These are phyloP conservation scores for Discostella pseudostelligera DNA, from an alignment of 108 stramenopile genomes.

Conservation along the genomic window DNA sequence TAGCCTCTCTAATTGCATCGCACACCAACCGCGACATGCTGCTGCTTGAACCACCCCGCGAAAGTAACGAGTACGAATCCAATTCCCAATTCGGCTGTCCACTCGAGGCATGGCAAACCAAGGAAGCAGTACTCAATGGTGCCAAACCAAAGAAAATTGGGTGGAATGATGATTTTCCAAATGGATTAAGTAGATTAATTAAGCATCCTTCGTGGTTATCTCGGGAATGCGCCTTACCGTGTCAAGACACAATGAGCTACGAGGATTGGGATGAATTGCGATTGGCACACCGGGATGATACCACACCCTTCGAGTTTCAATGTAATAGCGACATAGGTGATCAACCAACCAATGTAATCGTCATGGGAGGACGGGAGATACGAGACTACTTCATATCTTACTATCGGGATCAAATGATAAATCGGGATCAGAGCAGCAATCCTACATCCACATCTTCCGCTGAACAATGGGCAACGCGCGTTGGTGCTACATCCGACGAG, in stretches of 20 bases:
- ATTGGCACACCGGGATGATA: not conserved
- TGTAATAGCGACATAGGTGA: not conserved
- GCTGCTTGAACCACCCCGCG: slow-evolving; percentile 18
- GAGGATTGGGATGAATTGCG: slow-evolving; percentile 13
- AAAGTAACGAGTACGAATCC: slow-evolving; percentile 1
- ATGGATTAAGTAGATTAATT: slow-evolving; percentile 8
- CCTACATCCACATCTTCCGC: slow-evolving; percentile 2
- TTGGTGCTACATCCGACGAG: slow-evolving; percentile 29
- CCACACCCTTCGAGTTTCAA: not conserved
- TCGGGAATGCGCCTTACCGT: slow-evolving; percentile 10
- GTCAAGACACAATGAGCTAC: slow-evolving; percentile 7
- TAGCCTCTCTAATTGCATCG: slow-evolving; percentile 31
- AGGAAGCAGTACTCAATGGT: not conserved
- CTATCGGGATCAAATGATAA: not conserved
- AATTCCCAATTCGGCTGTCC: slow-evolving; percentile 39
- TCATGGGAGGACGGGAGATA: slow-evolving; percentile 1
- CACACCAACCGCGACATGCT: slow-evolving; percentile 28
- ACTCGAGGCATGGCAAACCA: slow-evolving; percentile 1
- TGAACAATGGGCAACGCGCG: slow-evolving; percentile 21
- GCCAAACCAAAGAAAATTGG: slow-evolving; percentile 2
- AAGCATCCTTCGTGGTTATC: slow-evolving; percentile 17
- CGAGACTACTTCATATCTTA: slow-evolving; percentile 6
- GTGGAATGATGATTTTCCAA: slow-evolving; percentile 19
- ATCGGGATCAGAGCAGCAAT: not conserved
- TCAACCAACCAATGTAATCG: not conserved